phyloP scores from a whole-genome alignment of 495 filamentous ascomycete genomes.

The Penicillium cosmopolitanum region DNA sequence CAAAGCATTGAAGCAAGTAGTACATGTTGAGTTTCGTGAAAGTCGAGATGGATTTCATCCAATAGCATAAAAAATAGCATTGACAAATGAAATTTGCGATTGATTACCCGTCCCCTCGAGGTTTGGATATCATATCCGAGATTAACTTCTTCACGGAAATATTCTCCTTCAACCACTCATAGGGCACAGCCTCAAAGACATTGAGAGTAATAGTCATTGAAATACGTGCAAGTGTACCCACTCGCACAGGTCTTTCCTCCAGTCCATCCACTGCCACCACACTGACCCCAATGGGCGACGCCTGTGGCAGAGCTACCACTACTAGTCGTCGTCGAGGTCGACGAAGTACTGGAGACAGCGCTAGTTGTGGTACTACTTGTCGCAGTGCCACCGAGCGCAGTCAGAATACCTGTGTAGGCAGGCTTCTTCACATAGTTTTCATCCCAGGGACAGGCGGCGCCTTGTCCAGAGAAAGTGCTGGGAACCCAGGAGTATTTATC shows the following conservation, averaged over 20 bases:
- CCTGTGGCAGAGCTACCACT: conserved; percentile 28
- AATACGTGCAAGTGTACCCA: conserved; percentile 48
- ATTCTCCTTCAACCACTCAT: not conserved
- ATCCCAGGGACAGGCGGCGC: conserved; percentile 57
- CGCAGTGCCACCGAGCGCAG: conserved; percentile 32
- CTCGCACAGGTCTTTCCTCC: conserved; percentile 50
- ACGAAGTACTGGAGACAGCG: conserved; percentile 23
- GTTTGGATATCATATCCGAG: not conserved
- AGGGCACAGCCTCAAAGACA: conserved; percentile 35
- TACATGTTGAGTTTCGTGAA: not conserved
- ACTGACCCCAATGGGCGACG: conserved; percentile 52
- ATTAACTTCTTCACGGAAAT: not conserved
- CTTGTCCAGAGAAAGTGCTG: conserved; percentile 53
- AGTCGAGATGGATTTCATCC: not conserved
- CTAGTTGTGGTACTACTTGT: conserved; percentile 32
- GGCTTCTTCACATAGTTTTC: conserved; percentile 59
- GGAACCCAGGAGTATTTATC: conserved; percentile 68
- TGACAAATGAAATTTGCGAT: not conserved
- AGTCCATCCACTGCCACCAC: conserved; percentile 53
- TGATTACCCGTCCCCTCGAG: not conserved
- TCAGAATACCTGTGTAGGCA: conserved; percentile 51
- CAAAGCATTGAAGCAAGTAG: not conserved
- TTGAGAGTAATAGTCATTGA: conserved; percentile 56
- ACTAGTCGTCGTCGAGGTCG: conserved; percentile 35
- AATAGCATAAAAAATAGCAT: not conserved